Base-by-base conservation (phyloP, 345 rosid genomes). In the Cochlearia excelsa region DNA sequence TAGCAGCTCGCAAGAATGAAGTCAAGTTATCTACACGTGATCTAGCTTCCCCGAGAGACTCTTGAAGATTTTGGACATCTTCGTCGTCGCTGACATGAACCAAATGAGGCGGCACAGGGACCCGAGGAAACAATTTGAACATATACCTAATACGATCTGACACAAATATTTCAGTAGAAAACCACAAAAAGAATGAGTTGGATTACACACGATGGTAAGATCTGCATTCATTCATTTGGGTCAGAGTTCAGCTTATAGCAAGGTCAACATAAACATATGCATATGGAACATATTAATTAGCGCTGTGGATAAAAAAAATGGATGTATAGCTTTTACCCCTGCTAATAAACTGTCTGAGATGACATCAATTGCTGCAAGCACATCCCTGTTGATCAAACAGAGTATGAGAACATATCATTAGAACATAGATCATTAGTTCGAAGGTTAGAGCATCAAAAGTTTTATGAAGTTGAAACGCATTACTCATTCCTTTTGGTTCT, bases 301-400 rank as follows among this genome's bases (percentile, higher is more conserved):
- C n/a, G n/a, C n/a, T n/a, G n/a, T n/a, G n/a, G n/a, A n/a, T n/a
- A n/a, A n/a, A n/a, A n/a, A 26, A 23, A 55, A 63, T 47, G 30
- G 54, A 43, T 37, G 59, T 53, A 41, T 23, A 7, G 57, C 51
- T 72, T 91, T 41, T 84, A 90, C 99, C 88, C 99, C 99, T 26
- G 79, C 95, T 75, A 94, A 53, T 55, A 75, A 50, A 69, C 76
- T 63, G 69, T 69, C 81, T 58, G 88, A 76, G 56, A 87, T 75
- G 50, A 94, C 92, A 74, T 94, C 99, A 78, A 90, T 28, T 54
- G 97, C 97, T 6, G 99, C 83, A 43, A 94, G 95, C 72, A 94
- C 85, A 48, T 97, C 99, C 57, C 99, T 94, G 87, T 52, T 67
- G 60, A 53, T 63, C 47, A n/a, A n/a, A n/a, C n/a, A 9, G n/a